Percentiles rank a stretch among this genome's conserved stretches.
These are phyloP conservation scores for Phialemoniopsis sp. DNA, from an alignment of 2,329 filamentous ascomycete species.

Conservation along the genomic window DNA sequence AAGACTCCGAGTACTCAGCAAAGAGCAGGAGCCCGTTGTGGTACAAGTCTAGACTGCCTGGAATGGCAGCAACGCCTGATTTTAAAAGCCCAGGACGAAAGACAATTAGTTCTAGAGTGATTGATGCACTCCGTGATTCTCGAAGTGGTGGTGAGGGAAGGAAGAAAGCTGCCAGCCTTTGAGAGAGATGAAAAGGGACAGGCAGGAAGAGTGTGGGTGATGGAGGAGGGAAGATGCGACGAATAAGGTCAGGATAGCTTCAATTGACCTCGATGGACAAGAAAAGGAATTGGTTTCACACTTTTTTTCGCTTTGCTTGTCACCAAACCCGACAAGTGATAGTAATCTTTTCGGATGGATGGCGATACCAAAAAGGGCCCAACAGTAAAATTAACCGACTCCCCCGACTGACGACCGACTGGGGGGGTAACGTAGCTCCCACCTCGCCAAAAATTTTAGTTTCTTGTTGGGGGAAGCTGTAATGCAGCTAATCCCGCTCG, in stretches of 20 bases:
- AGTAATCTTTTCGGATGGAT: conserved; percentile 5
- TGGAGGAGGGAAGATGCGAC: no score
- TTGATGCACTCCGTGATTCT: no score
- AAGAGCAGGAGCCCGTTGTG: conserved; percentile 11
- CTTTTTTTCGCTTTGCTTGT: not conserved
- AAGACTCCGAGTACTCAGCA: conserved; percentile 13
- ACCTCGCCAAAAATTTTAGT: conserved; percentile 22
- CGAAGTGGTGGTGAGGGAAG: no score
- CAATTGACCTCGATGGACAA: conserved; percentile 6
- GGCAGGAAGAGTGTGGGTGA: no score
- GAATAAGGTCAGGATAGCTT: no score
- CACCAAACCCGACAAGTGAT: conserved; percentile 1
- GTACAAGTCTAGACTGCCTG: not conserved
- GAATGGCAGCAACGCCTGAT: conserved; percentile 2
- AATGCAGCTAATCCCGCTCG: conserved; percentile 3
- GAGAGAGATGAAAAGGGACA: no score
- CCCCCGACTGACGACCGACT: not conserved
- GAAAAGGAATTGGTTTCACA: conserved; percentile 4
- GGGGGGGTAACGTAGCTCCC: conserved; percentile 1
- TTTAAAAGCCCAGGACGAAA: not conserved
- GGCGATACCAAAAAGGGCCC: conserved; percentile 8
- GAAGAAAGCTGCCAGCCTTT: no score
- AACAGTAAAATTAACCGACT: conserved; percentile 8
- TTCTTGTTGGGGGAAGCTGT: conserved; percentile 25
- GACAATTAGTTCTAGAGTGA: not conserved